Percentiles rank a stretch among this genome's conserved stretches.
These are phyloP conservation scores for Fraxinus pennsylvanica DNA, from an alignment of 257 asterid species.

Conservation along the genomic window DNA sequence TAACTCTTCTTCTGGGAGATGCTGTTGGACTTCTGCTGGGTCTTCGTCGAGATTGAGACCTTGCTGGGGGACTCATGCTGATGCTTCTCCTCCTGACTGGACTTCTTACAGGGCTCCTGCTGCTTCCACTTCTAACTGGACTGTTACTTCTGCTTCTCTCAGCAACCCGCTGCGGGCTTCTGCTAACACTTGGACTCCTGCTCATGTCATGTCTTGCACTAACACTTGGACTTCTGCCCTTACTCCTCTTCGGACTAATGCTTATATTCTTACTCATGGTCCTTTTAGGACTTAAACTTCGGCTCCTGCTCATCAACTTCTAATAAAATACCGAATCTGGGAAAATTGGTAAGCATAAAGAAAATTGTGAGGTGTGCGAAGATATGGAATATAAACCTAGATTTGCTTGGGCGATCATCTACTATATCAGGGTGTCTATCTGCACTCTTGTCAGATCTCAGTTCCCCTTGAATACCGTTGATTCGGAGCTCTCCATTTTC, in stretches of 20 bases:
- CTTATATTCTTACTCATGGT: constrained; percentile 84
- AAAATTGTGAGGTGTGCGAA: constrained; percentile 15
- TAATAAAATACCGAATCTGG: constrained; percentile 32
- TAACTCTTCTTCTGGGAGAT: constrained; percentile 49
- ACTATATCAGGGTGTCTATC: constrained; percentile 72
- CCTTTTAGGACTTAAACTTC: constrained; percentile 64
- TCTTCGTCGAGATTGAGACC: constrained; percentile 39
- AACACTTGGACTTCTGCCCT: constrained; percentile 51
- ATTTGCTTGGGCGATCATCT: constrained; percentile 73
- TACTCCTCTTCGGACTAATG: constrained; percentile 73
- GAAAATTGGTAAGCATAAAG: constrained; percentile 39
- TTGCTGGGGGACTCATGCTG: constrained; percentile 57
- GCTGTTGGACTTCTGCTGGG: constrained; percentile 41
- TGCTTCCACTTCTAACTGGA: constrained; percentile 36
- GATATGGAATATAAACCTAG: constrained; percentile 54
- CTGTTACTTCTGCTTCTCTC: constrained; percentile 48
- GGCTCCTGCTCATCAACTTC: constrained; percentile 64
- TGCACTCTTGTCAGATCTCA: constrained; percentile 52
- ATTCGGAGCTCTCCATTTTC: constrained; percentile 79
- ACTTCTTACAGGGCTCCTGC: constrained; percentile 44
- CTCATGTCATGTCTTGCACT: constrained; percentile 47
- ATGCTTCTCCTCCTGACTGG: constrained; percentile 52
- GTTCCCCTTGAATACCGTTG: constrained; percentile 55
- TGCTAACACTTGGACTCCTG: constrained; percentile 60
- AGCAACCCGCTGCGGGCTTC: constrained; percentile 48